A percentile compares a stretch with the other conserved stretches of the same genome.
Evolutionary conservation across 345 rosid genomes (phyloP).

Genomic region (Streptanthus diversifolius): DNA sequence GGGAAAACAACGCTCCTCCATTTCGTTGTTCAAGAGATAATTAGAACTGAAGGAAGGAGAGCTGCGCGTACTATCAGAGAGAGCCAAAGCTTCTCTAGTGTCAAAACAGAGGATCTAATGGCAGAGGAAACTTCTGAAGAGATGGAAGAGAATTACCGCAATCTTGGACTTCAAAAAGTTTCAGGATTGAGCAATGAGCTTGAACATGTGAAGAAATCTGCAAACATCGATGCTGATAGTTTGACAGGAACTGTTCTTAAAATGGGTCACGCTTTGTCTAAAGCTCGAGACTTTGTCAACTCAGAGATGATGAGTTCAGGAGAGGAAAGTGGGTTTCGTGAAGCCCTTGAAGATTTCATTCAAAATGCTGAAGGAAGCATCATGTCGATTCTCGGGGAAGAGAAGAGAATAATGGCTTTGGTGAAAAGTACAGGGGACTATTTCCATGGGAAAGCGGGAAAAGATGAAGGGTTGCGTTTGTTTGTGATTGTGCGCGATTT

Average conservation of each 20-base stretch:
- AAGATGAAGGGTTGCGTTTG: conserved; percentile 84
- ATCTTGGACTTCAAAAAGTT: conserved; percentile 82
- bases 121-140: conserved; percentile 54
- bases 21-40: conserved; percentile 92
- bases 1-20: conserved; percentile 97
- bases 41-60: conserved; percentile 83
- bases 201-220: conserved; percentile 84
- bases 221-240: conserved; percentile 72
- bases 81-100: conserved; percentile 61
- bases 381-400: conserved; percentile 65
- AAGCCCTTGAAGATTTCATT: conserved; percentile 69
- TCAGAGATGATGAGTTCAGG: conserved; percentile 64
- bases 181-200: conserved; percentile 73
- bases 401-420: conserved; percentile 76
- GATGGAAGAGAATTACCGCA: conserved; percentile 59
- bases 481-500: conserved; percentile 78
- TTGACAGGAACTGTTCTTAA: conserved; percentile 71
- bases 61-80: conserved; percentile 74
- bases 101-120: conserved; percentile 71
- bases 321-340: conserved; percentile 72
- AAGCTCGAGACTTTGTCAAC: conserved; percentile 59
- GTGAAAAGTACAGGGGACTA: conserved; percentile 94
- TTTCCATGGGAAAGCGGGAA: conserved; percentile 93
- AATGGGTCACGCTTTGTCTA: conserved; percentile 55
- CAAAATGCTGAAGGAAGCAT: conserved; percentile 67